These are phyloP conservation scores for Aegilops sharonensis DNA, from an alignment of 176 grass and related monocot genomes.

Conservation along the genomic window DNA sequence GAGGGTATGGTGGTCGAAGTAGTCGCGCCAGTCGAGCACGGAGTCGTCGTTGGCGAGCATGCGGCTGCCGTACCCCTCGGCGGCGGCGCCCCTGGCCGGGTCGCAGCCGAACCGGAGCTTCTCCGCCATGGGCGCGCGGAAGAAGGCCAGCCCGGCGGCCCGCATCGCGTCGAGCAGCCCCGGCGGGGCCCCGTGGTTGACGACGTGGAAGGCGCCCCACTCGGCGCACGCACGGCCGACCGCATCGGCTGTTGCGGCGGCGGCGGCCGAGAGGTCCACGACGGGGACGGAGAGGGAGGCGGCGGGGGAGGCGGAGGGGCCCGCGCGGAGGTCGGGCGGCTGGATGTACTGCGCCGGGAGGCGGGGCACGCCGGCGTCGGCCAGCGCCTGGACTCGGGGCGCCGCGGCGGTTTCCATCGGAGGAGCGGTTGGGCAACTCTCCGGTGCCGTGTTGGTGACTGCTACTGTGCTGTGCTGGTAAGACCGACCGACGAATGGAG, in stretches of 20 bases:
- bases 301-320: background rate
- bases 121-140: conserved; percentile 55
- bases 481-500: background rate
- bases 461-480: background rate
- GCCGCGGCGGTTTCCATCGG: conserved; percentile 51
- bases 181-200: conserved; percentile 42
- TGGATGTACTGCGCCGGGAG: conserved; percentile 72
- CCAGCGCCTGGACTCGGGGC: conserved; percentile 64
- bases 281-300: conserved; percentile 35
- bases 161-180: conserved; percentile 60
- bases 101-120: conserved; percentile 80
- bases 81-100: conserved; percentile 48
- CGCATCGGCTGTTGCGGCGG: background rate
- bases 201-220: conserved; percentile 85
- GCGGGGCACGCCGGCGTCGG: conserved; percentile 43
- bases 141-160: conserved; percentile 51
- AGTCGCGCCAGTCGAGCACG: conserved; percentile 94
- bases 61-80: conserved; percentile 81
- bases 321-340: conserved; percentile 43
- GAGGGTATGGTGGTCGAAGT: conserved; percentile 91
- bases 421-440: background rate
- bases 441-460: background rate
- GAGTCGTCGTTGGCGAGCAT: conserved; percentile 90
- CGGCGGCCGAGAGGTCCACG: conserved; percentile 46
- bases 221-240: conserved; percentile 50